These are phyloP conservation scores for Chenopodium suecicum DNA, from an alignment of 148 eudicot genomes.

Conservation along the genomic window DNA sequence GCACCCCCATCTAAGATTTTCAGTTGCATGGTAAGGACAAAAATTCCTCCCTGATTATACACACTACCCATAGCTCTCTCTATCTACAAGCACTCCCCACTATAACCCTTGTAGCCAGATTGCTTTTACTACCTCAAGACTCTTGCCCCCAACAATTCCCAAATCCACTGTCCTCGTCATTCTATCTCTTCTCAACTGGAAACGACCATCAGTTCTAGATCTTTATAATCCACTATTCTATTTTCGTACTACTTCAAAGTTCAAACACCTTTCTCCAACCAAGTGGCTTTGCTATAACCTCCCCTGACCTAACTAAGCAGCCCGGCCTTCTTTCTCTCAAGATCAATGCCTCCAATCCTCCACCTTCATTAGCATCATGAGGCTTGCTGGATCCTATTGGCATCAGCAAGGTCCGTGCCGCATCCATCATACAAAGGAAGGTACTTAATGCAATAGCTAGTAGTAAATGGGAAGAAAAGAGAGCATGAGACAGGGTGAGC, in stretches of 20 bases:
- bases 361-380: not conserved
- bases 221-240: not conserved
- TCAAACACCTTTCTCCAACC: too few species aligned
- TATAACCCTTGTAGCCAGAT: not conserved
- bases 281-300: not conserved
- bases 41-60: too few species aligned
- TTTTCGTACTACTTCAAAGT: too few species aligned
- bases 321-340: not conserved
- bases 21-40: too few species aligned
- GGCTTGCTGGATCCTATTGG: not conserved
- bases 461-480: not conserved
- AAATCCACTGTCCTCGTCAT: not conserved
- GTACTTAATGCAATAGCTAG: not conserved
- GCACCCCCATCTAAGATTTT: too few species aligned
- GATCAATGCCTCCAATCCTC: not conserved
- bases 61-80: too few species aligned
- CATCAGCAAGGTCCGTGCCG: not conserved
- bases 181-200: not conserved
- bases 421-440: not conserved
- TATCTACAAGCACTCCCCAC: too few species aligned
- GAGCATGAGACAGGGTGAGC: not conserved
- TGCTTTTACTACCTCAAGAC: not conserved
- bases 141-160: not conserved
- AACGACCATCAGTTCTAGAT: not conserved
- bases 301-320: not conserved